These are phyloP conservation scores for Lactarius psammicola DNA, from an alignment of 768 basidiomycete genomes.

Conservation along the genomic window DNA sequence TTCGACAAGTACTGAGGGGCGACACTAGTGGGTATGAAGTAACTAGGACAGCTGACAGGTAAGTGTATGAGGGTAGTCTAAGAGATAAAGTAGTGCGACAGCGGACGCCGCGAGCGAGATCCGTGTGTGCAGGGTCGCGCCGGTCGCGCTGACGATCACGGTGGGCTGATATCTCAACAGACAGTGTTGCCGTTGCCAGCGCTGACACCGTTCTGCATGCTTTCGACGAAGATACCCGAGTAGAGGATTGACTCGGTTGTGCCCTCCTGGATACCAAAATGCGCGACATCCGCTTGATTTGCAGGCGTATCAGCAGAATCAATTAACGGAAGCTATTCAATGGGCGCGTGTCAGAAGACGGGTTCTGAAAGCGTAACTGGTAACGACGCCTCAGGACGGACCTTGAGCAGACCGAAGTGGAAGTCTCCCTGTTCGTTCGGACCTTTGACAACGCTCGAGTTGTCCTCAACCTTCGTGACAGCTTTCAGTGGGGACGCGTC, in stretches of 20 bases:
- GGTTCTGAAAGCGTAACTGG: background rate
- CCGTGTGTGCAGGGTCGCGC: no score
- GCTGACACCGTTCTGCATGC: constrained; percentile 34
- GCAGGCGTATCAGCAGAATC: constrained; percentile 45
- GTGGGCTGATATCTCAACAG: no score
- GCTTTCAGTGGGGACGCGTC: constrained; percentile 40
- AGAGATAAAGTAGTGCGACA: no score
- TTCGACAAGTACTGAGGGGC: no score
- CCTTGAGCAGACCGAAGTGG: constrained; percentile 61
- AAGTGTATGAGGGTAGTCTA: no score
- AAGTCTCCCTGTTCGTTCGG: constrained; percentile 55
- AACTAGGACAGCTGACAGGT: no score
- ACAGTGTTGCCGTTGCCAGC: constrained; percentile 33
- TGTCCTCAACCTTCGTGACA: constrained; percentile 45
- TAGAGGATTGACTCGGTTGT: constrained; percentile 53
- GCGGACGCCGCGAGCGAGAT: no score
- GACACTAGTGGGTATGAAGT: no score
- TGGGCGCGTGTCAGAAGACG: background rate
- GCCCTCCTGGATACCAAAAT: constrained; percentile 59
- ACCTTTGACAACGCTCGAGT: constrained; percentile 42
- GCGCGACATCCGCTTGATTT: constrained; percentile 55
- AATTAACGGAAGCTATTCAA: constrained; percentile 50
- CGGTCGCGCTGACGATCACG: no score
- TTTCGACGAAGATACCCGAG: constrained; percentile 59
- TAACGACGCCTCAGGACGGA: constrained; percentile 29